Conservation (phyloP, 2,329 filamentous ascomycete genomes). For the Magnaporthiopsis incrustans region DNA sequence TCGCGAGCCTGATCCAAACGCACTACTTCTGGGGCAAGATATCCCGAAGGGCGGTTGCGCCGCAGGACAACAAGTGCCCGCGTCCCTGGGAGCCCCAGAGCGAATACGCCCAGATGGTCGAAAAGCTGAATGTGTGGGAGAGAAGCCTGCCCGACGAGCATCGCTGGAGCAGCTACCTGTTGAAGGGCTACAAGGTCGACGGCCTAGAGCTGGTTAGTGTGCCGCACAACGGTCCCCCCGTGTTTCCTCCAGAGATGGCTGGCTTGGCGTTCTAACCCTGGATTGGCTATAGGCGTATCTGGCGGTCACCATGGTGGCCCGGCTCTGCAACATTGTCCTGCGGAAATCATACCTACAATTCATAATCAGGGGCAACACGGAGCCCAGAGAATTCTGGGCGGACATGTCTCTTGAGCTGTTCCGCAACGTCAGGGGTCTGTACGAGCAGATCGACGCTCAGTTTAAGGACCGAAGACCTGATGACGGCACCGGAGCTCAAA, state of each 20-base stretch:
- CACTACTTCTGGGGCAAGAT: slow-evolving; percentile 47
- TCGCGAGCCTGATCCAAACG: slow-evolving; percentile 46
- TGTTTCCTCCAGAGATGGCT: neutral
- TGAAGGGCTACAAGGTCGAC: slow-evolving; percentile 38
- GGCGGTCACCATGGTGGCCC: slow-evolving; percentile 45
- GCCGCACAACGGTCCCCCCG: neutral
- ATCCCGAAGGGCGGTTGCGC: slow-evolving; percentile 35
- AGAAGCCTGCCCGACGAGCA: slow-evolving; percentile 37
- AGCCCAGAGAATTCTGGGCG: slow-evolving; percentile 28
- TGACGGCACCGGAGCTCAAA: slow-evolving; percentile 42
- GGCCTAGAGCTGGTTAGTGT: slow-evolving; percentile 39
- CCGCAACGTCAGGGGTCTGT: slow-evolving; percentile 35
- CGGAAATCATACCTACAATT: slow-evolving; percentile 49
- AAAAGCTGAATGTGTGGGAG: slow-evolving; percentile 40
- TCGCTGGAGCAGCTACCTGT: slow-evolving; percentile 32
- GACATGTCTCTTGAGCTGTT: slow-evolving; percentile 35
- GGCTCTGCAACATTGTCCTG: slow-evolving; percentile 49
- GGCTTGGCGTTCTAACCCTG: neutral
- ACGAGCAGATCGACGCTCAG: slow-evolving; percentile 40
- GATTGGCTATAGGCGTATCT: slow-evolving; percentile 38
- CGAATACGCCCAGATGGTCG: slow-evolving; percentile 37
- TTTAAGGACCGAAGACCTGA: slow-evolving; percentile 35
- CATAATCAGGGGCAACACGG: slow-evolving; percentile 27
- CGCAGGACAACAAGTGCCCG: slow-evolving; percentile 31
- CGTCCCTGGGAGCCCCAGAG: slow-evolving; percentile 39